These are phyloP conservation scores for Tirmania nivea DNA, from an alignment of 495 filamentous ascomycete species.

Conservation along the genomic window DNA sequence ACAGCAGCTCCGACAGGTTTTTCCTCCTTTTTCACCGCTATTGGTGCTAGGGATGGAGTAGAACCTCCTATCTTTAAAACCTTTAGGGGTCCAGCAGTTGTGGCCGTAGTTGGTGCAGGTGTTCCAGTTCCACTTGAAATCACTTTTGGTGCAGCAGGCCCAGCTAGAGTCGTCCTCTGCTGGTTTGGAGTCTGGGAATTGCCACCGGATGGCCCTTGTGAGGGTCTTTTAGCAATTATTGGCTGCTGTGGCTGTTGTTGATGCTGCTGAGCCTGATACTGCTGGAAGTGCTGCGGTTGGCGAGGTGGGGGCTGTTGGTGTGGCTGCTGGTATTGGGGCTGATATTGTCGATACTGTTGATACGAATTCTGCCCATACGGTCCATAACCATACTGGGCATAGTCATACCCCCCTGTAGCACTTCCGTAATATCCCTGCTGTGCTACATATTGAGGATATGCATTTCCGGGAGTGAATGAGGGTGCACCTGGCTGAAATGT, in stretches of 20 bases:
- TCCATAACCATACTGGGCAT: conserved; percentile 21
- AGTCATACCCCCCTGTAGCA: neutral
- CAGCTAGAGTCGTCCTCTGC: conserved; percentile 33
- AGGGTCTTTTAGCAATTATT: conserved; percentile 26
- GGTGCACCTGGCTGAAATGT: conserved; percentile 57
- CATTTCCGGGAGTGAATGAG: neutral
- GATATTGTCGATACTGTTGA: conserved; percentile 35
- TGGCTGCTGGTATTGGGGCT: conserved; percentile 31
- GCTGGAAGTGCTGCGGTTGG: conserved; percentile 21
- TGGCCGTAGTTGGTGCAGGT: conserved; percentile 22
- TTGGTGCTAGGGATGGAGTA: conserved; percentile 19
- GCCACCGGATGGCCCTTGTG: conserved; percentile 24
- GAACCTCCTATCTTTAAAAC: conserved; percentile 24
- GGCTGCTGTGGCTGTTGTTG: conserved; percentile 28
- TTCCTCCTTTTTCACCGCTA: conserved; percentile 28
- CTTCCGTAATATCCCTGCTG: neutral
- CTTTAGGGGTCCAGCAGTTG: conserved; percentile 20
- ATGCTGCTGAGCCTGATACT: conserved; percentile 22
- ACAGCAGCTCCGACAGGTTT: conserved; percentile 35
- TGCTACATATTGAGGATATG: neutral
- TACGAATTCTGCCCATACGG: conserved; percentile 28
- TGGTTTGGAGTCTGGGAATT: conserved; percentile 16
- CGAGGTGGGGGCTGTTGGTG: conserved; percentile 25
- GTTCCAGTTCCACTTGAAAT: neutral
- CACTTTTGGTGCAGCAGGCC: conserved; percentile 17